phyloP scores from a whole-genome alignment of 768 basidiomycete species.

The Suillus cothurnatus region DNA sequence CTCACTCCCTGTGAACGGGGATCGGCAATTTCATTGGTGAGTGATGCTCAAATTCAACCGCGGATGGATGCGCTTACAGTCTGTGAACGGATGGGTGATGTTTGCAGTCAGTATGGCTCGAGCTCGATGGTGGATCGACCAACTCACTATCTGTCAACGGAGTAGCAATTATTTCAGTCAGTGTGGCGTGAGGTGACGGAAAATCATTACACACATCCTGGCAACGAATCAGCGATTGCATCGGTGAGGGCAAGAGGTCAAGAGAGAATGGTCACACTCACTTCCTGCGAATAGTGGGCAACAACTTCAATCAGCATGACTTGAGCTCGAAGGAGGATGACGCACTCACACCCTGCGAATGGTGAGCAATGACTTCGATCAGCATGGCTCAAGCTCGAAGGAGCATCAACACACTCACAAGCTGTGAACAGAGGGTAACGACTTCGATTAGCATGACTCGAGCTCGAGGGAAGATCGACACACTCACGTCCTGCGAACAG shows the following conservation, averaged over 20 bases:
- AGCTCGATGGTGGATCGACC: not conserved
- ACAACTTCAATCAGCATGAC: not conserved
- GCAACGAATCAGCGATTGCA: not conserved
- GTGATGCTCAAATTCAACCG: not conserved
- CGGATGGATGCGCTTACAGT: not conserved
- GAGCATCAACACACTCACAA: not conserved
- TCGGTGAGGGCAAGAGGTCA: not conserved
- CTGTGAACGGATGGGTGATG: not conserved
- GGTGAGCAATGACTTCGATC: not conserved
- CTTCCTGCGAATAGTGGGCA: not conserved
- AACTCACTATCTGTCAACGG: not conserved
- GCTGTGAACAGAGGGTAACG: not conserved
- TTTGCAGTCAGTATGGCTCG: not conserved
- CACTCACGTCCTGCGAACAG: not conserved
- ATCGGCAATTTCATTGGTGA: not conserved
- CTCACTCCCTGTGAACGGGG: not conserved
- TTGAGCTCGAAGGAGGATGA: not conserved
- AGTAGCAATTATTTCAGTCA: not conserved
- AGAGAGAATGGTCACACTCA: not conserved
- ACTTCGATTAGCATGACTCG: not conserved
- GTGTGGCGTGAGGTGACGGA: no score
- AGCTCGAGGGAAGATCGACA: not conserved
- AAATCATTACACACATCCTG: not conserved
- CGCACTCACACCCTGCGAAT: not conserved
- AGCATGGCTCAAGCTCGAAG: not conserved